Evolutionary conservation across 2,329 filamentous ascomycete genomes (phyloP), one percentile per base, ranked within the genome.

Genomic region (Beauveria pseudobassiana): DNA sequence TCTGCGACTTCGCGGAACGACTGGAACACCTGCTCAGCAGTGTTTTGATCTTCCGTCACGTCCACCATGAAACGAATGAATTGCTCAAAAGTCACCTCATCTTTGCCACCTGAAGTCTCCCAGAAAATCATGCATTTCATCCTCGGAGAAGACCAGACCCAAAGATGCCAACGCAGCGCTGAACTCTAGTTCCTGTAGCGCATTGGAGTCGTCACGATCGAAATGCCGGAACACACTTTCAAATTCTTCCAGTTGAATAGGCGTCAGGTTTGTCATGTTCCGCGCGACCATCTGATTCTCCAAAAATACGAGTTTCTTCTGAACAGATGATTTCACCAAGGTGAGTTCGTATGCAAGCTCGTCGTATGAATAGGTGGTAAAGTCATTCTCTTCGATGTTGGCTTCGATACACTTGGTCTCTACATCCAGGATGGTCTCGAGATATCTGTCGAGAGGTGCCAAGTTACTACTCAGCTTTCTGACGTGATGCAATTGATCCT

Each of bases 21-120:
- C 77, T 99, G 93, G 79, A 95, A 98, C 5, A 99, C 95, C 75
- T 99, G 95, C 76, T 98, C 95, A 14, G 95, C 95, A 4, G 93
- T 97, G 74, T 99, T 97, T 77, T 99, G 95, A 72, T 99, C 95
- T 76, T 99, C 95, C 14, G 95, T 99, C 55, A 97, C 95, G 68
- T 96, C 91, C 53, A 99, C 95, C 95, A 99, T 99, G 81, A 99
- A 99, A 45, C 91, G 87, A 73, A 99, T 99, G 72, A 99, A 99
- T 75, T 98, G 93, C 78, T 99, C 95, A 72, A 99, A 99, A 5
- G 90, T 95, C 57, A 99, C 95, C 66, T 89, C 85, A 74, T 87
- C 89, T 66, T 80, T 84, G 42, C 86, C 91, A 43, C 84, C 86
- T 65, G 90, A 93, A n/a, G 93, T 96, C 59, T 93, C 89, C 56